Evolutionary conservation across 768 basidiomycete species (phyloP).

Genomic region (Austroboletus eburneus): DNA sequence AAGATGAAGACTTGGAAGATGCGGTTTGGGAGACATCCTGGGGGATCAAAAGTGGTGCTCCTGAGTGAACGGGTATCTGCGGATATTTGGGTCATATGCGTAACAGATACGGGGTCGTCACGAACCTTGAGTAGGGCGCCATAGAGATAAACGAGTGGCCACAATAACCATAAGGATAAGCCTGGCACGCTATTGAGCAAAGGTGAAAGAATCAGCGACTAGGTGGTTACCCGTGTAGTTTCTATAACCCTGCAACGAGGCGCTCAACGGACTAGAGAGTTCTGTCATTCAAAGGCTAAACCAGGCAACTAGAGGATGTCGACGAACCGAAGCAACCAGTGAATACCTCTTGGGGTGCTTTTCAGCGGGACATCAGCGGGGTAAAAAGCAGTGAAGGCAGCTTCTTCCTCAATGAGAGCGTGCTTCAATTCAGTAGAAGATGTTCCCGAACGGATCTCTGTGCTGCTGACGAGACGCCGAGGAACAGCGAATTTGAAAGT

Average conservation of each 20-base stretch:
- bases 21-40: background rate
- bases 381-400: slow-evolving; percentile 63
- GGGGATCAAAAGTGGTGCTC: slow-evolving; percentile 48
- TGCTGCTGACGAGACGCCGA: slow-evolving; percentile 37
- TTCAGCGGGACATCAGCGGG: slow-evolving; percentile 41
- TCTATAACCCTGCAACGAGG: slow-evolving; percentile 46
- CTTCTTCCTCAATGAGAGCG: slow-evolving; percentile 55
- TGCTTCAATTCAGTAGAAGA: slow-evolving; percentile 29
- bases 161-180: slow-evolving; percentile 26
- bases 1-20: slow-evolving; percentile 33
- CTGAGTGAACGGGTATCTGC: slow-evolving; percentile 55
- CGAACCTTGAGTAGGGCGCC: slow-evolving; percentile 45
- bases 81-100: background rate
- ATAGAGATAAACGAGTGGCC: slow-evolving; percentile 50
- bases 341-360: slow-evolving; percentile 38
- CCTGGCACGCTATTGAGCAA: slow-evolving; percentile 12
- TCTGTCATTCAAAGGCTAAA: slow-evolving; percentile 4
- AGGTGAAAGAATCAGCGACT: too few relatives aligned
- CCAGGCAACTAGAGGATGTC: background rate
- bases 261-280: slow-evolving; percentile 35
- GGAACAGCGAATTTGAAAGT: slow-evolving; percentile 49
- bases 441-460: slow-evolving; percentile 31
- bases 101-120: background rate
- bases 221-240: slow-evolving; percentile 42
- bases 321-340: slow-evolving; percentile 57